Conservation (phyloP, 768 basidiomycete species). For the Lyophyllum semitale region DNA sequence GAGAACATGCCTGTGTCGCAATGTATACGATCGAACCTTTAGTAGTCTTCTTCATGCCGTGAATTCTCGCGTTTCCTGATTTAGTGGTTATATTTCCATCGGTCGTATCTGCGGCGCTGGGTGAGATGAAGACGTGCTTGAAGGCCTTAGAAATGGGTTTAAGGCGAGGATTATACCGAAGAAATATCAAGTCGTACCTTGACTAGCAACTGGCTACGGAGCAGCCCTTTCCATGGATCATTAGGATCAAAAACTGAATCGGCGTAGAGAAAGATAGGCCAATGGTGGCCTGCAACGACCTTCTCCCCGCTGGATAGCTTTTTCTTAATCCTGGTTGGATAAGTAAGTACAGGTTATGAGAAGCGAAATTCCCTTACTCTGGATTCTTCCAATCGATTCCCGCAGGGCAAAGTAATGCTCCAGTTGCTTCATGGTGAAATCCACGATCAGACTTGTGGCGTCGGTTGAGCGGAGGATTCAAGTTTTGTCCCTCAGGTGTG, state of each 20-base stretch:
- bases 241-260: constrained; percentile 18
- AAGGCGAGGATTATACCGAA: too few species aligned
- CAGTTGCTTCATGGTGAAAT: constrained; percentile 10
- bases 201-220: constrained; percentile 20
- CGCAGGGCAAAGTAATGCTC: constrained; percentile 12
- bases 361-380: neutral
- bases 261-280: constrained; percentile 24
- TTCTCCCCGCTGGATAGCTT: constrained; percentile 6
- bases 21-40: constrained; percentile 13
- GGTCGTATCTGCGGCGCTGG: neutral
- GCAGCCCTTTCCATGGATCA: constrained; percentile 26
- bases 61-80: constrained; percentile 9
- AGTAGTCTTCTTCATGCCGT: constrained; percentile 15
- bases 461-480: constrained; percentile 8
- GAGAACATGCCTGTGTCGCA: constrained; percentile 13
- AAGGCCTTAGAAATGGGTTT: neutral
- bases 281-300: constrained; percentile 19
- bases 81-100: constrained; percentile 1
- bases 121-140: constrained; percentile 9
- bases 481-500: constrained; percentile 14
- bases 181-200: constrained; percentile 8
- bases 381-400: constrained; percentile 11
- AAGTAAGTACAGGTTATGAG: too few species aligned
- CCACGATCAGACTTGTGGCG: constrained; percentile 6
- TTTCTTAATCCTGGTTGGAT: neutral